A percentile compares a stretch with the other conserved stretches of the same genome.
These are phyloP conservation scores for Pythium periplocum DNA, from an alignment of 352 stramenopile species.

Conservation along the genomic window DNA sequence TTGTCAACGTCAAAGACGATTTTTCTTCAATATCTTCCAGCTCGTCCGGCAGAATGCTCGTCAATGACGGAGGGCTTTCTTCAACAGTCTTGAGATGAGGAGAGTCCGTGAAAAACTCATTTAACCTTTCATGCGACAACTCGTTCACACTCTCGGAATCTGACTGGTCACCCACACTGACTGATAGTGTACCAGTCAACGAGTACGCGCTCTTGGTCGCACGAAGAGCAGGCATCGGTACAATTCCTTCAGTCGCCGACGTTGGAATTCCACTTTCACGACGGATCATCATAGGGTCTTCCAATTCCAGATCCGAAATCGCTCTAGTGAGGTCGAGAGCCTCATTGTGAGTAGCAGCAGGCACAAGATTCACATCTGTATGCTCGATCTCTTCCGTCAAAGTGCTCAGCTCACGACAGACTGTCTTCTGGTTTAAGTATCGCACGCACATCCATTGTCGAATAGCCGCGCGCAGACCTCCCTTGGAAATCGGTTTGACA, in stretches of 20 bases:
- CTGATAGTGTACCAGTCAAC: slow-evolving; percentile 14
- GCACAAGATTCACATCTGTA: background rate
- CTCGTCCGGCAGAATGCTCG: no score
- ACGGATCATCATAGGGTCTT: slow-evolving; percentile 84
- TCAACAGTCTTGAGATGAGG: slow-evolving; percentile 11
- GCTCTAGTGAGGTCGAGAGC: background rate
- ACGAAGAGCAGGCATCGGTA: slow-evolving; percentile 16
- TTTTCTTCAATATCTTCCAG: no score
- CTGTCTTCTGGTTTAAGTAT: slow-evolving; percentile 4
- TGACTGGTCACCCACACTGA: slow-evolving; percentile 10
- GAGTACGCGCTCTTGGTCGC: slow-evolving; percentile 21
- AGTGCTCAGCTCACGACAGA: background rate
- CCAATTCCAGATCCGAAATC: slow-evolving; percentile 27
- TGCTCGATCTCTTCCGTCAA: slow-evolving; percentile 7
- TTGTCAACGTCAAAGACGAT: no score
- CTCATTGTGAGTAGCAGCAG: no score
- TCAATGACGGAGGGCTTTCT: slow-evolving; percentile 2
- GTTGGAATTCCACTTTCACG: slow-evolving; percentile 23
- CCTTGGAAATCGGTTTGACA: slow-evolving; percentile 80
- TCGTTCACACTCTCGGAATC: slow-evolving; percentile 18
- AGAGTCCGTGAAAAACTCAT: slow-evolving; percentile 10
- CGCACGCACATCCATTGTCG: slow-evolving; percentile 78
- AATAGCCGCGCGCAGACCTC: slow-evolving; percentile 53
- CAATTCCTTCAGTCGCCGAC: slow-evolving; percentile 14
- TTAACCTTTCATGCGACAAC: slow-evolving; percentile 10